These are phyloP conservation scores for Avicennia marina DNA, from an alignment of 257 asterid species.

Conservation along the genomic window DNA sequence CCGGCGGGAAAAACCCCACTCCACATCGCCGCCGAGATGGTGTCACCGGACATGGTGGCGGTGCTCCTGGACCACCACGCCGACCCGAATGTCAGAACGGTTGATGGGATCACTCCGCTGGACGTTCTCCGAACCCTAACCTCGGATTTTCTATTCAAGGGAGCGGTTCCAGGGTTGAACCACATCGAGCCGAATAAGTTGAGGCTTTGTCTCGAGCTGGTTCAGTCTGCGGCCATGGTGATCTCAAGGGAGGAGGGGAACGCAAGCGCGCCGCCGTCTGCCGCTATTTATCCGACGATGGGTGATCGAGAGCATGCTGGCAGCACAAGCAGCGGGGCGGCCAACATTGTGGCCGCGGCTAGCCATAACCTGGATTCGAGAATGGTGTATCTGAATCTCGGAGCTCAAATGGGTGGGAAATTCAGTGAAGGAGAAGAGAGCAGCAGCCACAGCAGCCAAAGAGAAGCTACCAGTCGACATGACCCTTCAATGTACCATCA, in stretches of 20 bases:
- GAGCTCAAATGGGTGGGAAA: conserved; percentile 51
- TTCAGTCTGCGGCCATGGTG: conserved; percentile 92
- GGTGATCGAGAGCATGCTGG: conserved; percentile 41
- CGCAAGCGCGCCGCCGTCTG: conserved; percentile 28
- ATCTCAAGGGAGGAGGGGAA: conserved; percentile 85
- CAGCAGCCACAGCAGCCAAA: conserved; percentile 40
- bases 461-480: conserved; percentile 47
- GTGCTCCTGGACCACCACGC: conserved; percentile 96
- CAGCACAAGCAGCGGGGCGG: conserved; percentile 30
- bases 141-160: conserved; percentile 82
- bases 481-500: conserved; percentile 65
- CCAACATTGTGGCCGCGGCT: conserved; percentile 18
- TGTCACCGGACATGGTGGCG: conserved; percentile 96
- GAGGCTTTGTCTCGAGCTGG: conserved; percentile 83
- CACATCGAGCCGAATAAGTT: conserved; percentile 85
- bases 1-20: conserved; percentile 86
- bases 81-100: conserved; percentile 76
- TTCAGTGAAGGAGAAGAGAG: conserved; percentile 45
- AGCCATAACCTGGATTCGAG: conserved; percentile 57
- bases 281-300: conserved; percentile 56
- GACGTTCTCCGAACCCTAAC: conserved; percentile 91
- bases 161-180: conserved; percentile 75
- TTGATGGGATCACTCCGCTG: conserved; percentile 76
- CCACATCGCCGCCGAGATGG: conserved; percentile 91
- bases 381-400: conserved; percentile 77